These are phyloP conservation scores for Hypoxylon sp. DNA, from an alignment of 2,329 filamentous ascomycete species.

Conservation along the genomic window DNA sequence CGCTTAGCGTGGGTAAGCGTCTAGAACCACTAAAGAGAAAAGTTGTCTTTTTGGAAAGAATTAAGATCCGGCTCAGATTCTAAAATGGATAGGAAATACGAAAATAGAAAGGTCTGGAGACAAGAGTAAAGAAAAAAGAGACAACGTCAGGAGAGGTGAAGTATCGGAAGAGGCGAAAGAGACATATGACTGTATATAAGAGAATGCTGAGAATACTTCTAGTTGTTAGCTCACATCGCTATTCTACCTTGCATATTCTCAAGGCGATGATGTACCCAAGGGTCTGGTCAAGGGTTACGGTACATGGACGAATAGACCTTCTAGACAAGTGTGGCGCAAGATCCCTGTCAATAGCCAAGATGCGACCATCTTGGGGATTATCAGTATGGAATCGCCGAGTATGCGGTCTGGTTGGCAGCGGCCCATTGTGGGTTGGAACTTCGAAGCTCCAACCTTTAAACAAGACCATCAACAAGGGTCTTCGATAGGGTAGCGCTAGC, in stretches of 20 bases:
- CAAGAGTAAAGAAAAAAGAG: slow-evolving; percentile 28
- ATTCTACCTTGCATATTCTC: slow-evolving; percentile 37
- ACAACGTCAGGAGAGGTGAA: slow-evolving; percentile 38
- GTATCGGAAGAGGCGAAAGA: slow-evolving; percentile 39
- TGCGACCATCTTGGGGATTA: slow-evolving; percentile 42
- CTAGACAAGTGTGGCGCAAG: slow-evolving; percentile 47
- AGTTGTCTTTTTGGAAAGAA: neutral
- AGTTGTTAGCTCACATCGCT: slow-evolving; percentile 39
- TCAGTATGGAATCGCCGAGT: slow-evolving; percentile 47
- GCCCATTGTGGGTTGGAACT: slow-evolving; percentile 37
- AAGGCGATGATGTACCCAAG: slow-evolving; percentile 40
- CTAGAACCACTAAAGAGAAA: slow-evolving; percentile 11
- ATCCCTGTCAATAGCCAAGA: slow-evolving; percentile 46
- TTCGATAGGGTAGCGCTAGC: slow-evolving; percentile 19
- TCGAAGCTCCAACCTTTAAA: slow-evolving; percentile 30
- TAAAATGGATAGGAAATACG: slow-evolving; percentile 20
- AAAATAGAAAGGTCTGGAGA: slow-evolving; percentile 19
- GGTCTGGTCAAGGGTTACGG: slow-evolving; percentile 36
- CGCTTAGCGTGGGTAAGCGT: slow-evolving; percentile 1
- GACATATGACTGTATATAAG: slow-evolving; percentile 42
- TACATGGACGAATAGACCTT: slow-evolving; percentile 38
- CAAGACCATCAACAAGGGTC: slow-evolving; percentile 27
- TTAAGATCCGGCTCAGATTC: slow-evolving; percentile 16
- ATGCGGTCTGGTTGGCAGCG: slow-evolving; percentile 46
- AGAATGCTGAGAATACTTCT: slow-evolving; percentile 42